phyloP scores from a whole-genome alignment of 2,329 filamentous ascomycete species.

The Venturia oleaginea region DNA sequence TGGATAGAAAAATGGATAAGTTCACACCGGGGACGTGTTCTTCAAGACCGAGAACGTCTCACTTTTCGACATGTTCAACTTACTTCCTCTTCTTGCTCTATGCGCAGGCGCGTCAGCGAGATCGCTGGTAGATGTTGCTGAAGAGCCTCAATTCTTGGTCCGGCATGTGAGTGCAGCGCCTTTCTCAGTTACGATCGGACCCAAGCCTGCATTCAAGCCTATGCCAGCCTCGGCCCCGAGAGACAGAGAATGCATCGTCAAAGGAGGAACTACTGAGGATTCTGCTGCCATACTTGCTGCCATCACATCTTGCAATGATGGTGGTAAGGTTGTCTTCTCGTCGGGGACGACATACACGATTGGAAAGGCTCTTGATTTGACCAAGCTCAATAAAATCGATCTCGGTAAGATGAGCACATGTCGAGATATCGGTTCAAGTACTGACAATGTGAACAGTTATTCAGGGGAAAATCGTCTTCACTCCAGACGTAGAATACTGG shows the following conservation, averaged over 20 bases:
- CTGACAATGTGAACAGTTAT: constrained; percentile 33
- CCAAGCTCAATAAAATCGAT: constrained; percentile 51
- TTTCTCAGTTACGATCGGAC: constrained; percentile 1
- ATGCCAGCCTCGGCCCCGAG: constrained; percentile 28
- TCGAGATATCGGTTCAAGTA: no score
- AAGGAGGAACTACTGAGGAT: constrained; percentile 38
- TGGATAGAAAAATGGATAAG: background rate
- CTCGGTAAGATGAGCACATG: constrained; percentile 24
- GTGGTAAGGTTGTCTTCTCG: constrained; percentile 52
- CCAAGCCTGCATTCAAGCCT: constrained; percentile 17
- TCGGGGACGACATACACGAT: constrained; percentile 50
- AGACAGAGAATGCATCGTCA: constrained; percentile 30
- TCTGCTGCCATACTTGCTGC: constrained; percentile 44
- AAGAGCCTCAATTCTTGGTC: background rate
- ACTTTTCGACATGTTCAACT: background rate
- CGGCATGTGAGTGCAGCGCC: background rate
- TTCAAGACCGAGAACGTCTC: background rate
- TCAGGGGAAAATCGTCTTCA: constrained; percentile 53
- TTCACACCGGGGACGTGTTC: background rate
- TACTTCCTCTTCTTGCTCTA: background rate
- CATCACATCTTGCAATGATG: constrained; percentile 51
- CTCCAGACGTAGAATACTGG: constrained; percentile 61
- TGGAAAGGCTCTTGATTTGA: constrained; percentile 55
- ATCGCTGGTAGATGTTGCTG: background rate
- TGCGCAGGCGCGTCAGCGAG: background rate